Percentiles rank a stretch among this genome's conserved stretches.
phyloP scores from a whole-genome alignment of 2,329 filamentous ascomycete species.

The Rutstroemia sydowiana region DNA sequence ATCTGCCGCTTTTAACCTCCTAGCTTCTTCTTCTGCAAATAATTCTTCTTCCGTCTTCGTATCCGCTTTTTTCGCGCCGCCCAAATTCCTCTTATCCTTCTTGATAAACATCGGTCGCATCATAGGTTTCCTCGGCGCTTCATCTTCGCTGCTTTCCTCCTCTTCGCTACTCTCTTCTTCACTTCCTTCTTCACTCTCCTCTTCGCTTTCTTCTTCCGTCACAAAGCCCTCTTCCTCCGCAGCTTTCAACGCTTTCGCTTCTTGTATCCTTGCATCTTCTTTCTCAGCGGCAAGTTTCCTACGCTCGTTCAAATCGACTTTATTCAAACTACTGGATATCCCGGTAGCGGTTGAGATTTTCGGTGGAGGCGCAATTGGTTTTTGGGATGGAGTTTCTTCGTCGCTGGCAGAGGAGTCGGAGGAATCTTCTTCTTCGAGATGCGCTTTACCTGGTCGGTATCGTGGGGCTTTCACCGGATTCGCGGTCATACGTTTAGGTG shows the following conservation, averaged over 20 bases:
- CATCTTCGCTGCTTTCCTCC: slow-evolving; percentile 45
- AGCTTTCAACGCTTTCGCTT: slow-evolving; percentile 34
- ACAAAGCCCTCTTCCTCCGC: slow-evolving; percentile 55
- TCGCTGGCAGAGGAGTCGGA: slow-evolving; percentile 47
- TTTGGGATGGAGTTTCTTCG: slow-evolving; percentile 30
- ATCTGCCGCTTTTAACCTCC: slow-evolving; percentile 65
- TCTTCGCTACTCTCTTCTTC: slow-evolving; percentile 26
- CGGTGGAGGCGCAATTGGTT: slow-evolving; percentile 45
- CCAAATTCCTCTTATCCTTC: slow-evolving; percentile 42
- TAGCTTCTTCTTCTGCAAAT: slow-evolving; percentile 50
- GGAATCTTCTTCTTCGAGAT: slow-evolving; percentile 40
- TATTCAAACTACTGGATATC: slow-evolving; percentile 46
- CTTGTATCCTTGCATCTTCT: slow-evolving; percentile 41
- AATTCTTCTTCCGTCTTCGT: slow-evolving; percentile 35
- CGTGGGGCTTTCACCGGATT: slow-evolving; percentile 76
- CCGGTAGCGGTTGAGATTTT: slow-evolving; percentile 50
- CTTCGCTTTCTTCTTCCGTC: slow-evolving; percentile 38
- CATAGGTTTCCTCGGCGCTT: slow-evolving; percentile 49
- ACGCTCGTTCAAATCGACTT: slow-evolving; percentile 45
- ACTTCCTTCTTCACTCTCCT: slow-evolving; percentile 29
- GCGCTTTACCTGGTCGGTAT: slow-evolving; percentile 77
- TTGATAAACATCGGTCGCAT: slow-evolving; percentile 58
- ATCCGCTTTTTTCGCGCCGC: slow-evolving; percentile 23
- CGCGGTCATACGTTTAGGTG: slow-evolving; percentile 85
- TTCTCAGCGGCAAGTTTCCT: slow-evolving; percentile 40